These are phyloP conservation scores for Saccharomycopsis fermentans DNA, from an alignment of 805 yeast genomes.

Conservation along the genomic window DNA sequence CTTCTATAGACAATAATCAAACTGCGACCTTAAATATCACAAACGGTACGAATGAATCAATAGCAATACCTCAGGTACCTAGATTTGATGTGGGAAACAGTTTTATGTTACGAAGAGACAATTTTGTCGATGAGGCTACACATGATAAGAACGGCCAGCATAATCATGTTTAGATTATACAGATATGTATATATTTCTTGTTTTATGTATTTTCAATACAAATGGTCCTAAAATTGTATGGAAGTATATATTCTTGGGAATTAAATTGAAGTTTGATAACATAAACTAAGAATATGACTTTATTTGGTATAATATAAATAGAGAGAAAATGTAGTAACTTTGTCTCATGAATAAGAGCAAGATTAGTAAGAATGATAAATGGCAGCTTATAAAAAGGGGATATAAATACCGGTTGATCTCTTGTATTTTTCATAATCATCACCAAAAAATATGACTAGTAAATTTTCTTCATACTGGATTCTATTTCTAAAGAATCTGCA, in stretches of 20 bases:
- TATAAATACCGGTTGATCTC: slow-evolving; percentile 39
- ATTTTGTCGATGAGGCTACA: neutral
- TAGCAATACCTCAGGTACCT: neutral
- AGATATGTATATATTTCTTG: neutral
- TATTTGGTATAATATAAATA: no score
- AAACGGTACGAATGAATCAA: neutral
- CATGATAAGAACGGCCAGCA: neutral
- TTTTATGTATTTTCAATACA: no score
- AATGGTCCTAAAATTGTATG: no score
- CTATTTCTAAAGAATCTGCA: slow-evolving; percentile 61
- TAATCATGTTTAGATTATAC: neutral
- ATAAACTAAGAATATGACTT: no score
- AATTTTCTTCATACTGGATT: slow-evolving; percentile 61
- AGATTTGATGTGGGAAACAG: neutral
- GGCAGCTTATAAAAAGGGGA: slow-evolving; percentile 44
- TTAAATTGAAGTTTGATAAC: no score
- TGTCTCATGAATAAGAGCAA: no score
- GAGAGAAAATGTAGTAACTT: no score
- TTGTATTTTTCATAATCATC: slow-evolving; percentile 48
- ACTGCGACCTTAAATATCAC: neutral
- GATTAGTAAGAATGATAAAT: no score
- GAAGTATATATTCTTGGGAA: no score
- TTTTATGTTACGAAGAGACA: neutral
- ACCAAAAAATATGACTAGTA: slow-evolving; percentile 61
- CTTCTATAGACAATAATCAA: neutral